Evolutionary conservation across 2,329 filamentous ascomycete genomes (phyloP).

Genomic region (Verticillium alfalfae): DNA sequence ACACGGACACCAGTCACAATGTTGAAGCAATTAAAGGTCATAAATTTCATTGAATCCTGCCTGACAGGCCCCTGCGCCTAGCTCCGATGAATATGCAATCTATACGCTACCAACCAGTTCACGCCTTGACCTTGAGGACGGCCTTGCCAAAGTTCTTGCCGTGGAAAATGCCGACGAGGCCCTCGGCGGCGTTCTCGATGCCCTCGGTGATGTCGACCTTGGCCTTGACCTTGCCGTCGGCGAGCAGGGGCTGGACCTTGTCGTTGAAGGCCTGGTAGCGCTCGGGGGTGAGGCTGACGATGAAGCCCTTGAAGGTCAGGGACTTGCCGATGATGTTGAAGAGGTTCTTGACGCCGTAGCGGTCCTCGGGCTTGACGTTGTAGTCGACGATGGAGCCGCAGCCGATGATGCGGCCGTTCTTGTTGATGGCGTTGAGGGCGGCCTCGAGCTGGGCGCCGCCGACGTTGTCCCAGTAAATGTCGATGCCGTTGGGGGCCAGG

Average conservation of each 20-base stretch:
- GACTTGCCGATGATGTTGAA: constrained; percentile 61
- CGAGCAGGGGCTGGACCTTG: constrained; percentile 70
- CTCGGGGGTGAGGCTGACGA: constrained; percentile 65
- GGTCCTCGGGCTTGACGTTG: constrained; percentile 51
- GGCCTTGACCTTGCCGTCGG: constrained; percentile 68
- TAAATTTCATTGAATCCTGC: background rate
- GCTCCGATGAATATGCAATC: background rate
- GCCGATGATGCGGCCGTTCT: constrained; percentile 58
- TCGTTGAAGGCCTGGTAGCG: constrained; percentile 69
- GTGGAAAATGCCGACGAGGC: constrained; percentile 66
- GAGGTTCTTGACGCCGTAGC: constrained; percentile 63
- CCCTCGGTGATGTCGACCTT: constrained; percentile 65
- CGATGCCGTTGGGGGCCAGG: constrained; percentile 70
- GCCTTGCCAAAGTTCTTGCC: constrained; percentile 87
- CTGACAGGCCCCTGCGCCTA: background rate
- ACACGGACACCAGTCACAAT: background rate
- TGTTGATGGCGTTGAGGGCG: constrained; percentile 43
- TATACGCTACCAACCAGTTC: background rate
- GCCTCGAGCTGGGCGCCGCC: constrained; percentile 47
- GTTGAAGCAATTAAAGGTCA: background rate
- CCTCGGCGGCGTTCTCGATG: constrained; percentile 73
- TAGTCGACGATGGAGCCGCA: constrained; percentile 69
- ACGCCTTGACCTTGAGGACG: constrained; percentile 52
- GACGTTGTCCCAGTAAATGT: constrained; percentile 57
- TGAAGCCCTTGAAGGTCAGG: constrained; percentile 69